Evolutionary conservation across 352 stramenopile genomes (phyloP).

Genomic region (Phytopythium ostracodes): DNA sequence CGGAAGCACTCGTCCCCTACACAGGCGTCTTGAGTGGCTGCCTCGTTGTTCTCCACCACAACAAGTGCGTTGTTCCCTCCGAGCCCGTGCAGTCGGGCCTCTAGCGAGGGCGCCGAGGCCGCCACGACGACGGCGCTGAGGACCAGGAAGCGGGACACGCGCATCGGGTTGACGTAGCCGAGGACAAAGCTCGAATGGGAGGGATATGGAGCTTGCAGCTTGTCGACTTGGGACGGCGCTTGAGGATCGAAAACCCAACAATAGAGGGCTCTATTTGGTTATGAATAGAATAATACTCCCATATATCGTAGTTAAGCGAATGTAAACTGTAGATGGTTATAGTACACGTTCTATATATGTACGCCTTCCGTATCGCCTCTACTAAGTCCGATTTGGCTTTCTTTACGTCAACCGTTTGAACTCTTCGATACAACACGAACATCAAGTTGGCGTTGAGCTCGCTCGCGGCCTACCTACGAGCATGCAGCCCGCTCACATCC

Average conservation of each 20-base stretch:
- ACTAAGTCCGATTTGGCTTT: conserved; percentile 2
- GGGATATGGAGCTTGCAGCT: too few species aligned
- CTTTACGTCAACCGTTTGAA: conserved; percentile 9
- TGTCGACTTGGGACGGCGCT: background rate
- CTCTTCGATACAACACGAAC: too few species aligned
- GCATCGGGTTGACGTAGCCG: background rate
- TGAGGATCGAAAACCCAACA: background rate
- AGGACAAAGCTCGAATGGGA: too few species aligned
- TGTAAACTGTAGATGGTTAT: background rate
- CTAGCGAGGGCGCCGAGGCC: background rate
- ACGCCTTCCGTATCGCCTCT: background rate
- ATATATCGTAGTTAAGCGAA: too few species aligned
- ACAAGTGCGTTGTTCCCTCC: conserved; percentile 13
- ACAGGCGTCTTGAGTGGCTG: conserved; percentile 13
- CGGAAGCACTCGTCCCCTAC: conserved; percentile 14
- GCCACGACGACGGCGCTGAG: background rate
- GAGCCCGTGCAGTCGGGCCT: conserved; percentile 9
- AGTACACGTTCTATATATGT: background rate
- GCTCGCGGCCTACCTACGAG: too few species aligned
- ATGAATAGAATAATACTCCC: too few species aligned
- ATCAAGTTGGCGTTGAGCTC: conserved; percentile 1
- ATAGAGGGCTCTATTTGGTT: background rate
- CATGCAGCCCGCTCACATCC: conserved; percentile 29
- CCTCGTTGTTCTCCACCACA: conserved; percentile 8
- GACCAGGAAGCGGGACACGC: background rate